Base-by-base conservation (phyloP, 305 asterid species). In the Monarda citriodora region DNA sequence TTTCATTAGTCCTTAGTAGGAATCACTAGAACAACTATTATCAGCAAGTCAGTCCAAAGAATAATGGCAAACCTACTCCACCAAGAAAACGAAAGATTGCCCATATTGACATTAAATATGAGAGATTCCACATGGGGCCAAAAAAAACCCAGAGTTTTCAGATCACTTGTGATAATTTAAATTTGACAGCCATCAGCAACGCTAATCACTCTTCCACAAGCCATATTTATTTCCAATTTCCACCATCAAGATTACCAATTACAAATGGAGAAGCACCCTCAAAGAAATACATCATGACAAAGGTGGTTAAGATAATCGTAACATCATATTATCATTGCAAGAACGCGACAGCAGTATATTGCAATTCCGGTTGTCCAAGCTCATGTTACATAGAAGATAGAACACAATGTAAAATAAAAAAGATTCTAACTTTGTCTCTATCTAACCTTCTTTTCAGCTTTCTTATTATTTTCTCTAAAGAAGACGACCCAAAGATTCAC, bases 401-500 rank as follows among this genome's bases (percentile, higher is more conserved):
- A 64, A 58, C 44, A 63, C 55, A 67, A 63, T 58, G 42, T 25
- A 57, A 23, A 50, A 18, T 16, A 23, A 9, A 67, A 41, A 52
- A 48, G 41, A 21, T 15, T 12, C 18, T 0, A 63, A 29, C 55
- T 55, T 31, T 66, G 37, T 38, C 56, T 55, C 76, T 58, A 92
- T n/a, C 79, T 69, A 69, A 65, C 70, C 72, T 92, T 81, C 74
- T 73, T 74, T 52, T 67, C 85, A 9, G 38, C 37, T 45, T 58
- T 61, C 63, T 62, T 65, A 65, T 18, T 77, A 73, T 65, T 82
- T 65, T 82, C 91, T 31, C 74, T 73, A 63, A 71, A 90, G 77
- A 88, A 70, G 49, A 77, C 83, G 53, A 77, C 49, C 98, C 96
- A 94, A 59, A 75, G 88, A 73, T 94, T 94, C 5, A 74, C 56